Evolutionary conservation across 768 basidiomycete genomes (phyloP), one percentile per base, ranked within the genome.

Genomic region (Tremella yokohamensis): DNA sequence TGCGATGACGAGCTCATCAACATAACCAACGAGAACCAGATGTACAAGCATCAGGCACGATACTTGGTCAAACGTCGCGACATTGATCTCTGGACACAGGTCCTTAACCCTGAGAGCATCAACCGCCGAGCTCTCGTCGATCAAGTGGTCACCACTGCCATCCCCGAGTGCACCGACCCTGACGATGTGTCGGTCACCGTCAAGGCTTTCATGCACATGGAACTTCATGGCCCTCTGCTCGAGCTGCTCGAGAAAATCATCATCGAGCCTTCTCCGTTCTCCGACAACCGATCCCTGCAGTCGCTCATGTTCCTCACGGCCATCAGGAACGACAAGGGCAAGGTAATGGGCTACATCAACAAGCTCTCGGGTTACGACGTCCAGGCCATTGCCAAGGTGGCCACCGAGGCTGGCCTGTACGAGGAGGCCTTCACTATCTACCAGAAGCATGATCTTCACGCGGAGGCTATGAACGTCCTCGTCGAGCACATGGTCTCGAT

Each of bases 31-130:
- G 93, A 94, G 65, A 99, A 99, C 80, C 87, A 92, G 12, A 99
- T 99, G 96, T 99, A 93, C 84, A 99, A 98, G 79, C 94, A 99
- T 71, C 96, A 98, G 78, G 90, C 96, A 52, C 87, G 96, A 25
- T 99, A 99, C 79, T 84, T 99, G 57, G 89, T 97, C 73, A 96
- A 93, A 79, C 87, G 96, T 67, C 89, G 96, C 61, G 86, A 90
- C 61, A 85, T 88, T 15, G 96, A 98, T 61, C 84, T 99, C 26
- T 99, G 96, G 96, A 85, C 87, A 1, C 91, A 97, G 78, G 96
- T 99, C 37, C 85, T 99, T 55, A 81, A 84, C 11, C 82, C 84
- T 2, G 91, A 91, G 63, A 97, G 96, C 77, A 83, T 90, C 49
- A 87, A 98, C 75, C 90, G 92, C 60, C 87, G 96, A 63, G 85